These are phyloP conservation scores for Boletus holoroseus DNA, from an alignment of 1,284 basidiomycete species.

Conservation along the genomic window DNA sequence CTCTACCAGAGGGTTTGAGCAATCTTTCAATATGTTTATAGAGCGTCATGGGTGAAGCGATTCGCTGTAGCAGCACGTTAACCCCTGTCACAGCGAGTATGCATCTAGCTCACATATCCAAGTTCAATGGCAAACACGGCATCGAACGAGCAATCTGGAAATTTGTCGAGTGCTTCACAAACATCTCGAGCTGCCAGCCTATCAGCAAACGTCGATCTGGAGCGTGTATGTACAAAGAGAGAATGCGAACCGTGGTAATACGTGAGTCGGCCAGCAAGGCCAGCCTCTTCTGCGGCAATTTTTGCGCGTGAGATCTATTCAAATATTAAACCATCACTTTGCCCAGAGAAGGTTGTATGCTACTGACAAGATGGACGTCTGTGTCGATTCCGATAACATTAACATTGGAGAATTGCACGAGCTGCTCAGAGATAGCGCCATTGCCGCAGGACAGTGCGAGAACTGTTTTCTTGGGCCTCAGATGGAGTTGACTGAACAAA, in stretches of 20 bases:
- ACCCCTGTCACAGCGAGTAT: background rate
- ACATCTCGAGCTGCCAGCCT: conserved; percentile 1
- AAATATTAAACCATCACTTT: background rate
- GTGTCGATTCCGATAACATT: conserved; percentile 13
- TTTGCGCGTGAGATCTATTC: conserved; percentile 7
- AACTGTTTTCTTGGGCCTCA: conserved; percentile 11
- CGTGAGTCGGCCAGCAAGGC: conserved; percentile 2
- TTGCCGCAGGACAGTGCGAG: conserved; percentile 14
- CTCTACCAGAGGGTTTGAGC: conserved; percentile 12
- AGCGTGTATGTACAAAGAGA: background rate
- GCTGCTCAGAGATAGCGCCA: conserved; percentile 6
- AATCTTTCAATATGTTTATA: conserved; percentile 9
- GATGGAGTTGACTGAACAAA: conserved; percentile 11
- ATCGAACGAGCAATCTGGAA: conserved; percentile 12
- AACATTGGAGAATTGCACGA: conserved; percentile 13
- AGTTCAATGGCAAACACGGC: conserved; percentile 11
- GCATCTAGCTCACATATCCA: conserved; percentile 6
- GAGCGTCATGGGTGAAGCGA: background rate
- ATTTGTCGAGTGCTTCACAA: conserved; percentile 3
- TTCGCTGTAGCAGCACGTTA: conserved; percentile 3
- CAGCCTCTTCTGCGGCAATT: conserved; percentile 2
- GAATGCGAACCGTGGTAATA: conserved; percentile 6
- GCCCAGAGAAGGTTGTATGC: background rate
- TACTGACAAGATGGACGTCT: conserved; percentile 7
- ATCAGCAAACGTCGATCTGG: background rate